These are phyloP conservation scores for Pyrenochaeta sp. DNA, from an alignment of 2,329 filamentous ascomycete species.

Conservation along the genomic window DNA sequence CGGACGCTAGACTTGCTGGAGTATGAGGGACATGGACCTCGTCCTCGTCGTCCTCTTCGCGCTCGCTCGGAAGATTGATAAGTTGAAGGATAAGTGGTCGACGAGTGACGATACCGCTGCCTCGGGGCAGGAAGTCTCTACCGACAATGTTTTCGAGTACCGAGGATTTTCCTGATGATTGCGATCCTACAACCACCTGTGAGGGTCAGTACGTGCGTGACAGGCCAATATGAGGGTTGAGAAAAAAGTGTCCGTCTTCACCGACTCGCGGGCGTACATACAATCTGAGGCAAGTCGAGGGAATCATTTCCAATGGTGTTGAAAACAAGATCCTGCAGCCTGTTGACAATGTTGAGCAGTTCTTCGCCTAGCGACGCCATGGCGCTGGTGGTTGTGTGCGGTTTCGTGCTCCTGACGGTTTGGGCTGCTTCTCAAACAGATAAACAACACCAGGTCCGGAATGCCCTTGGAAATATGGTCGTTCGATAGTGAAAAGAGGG, in stretches of 20 bases:
- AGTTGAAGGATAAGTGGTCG: conserved; percentile 95
- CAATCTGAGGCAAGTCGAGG: conserved; percentile 96
- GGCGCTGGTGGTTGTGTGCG: conserved; percentile 30
- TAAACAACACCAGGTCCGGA: conserved; percentile 28
- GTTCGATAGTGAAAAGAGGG: conserved; percentile 5
- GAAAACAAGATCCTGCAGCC: conserved; percentile 97
- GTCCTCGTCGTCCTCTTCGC: conserved; percentile 72
- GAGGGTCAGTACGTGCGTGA: conserved; percentile 17
- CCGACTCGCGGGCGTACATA: conserved; percentile 82
- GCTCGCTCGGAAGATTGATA: conserved; percentile 86
- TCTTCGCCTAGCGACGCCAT: conserved; percentile 98
- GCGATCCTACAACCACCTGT: conserved; percentile 97
- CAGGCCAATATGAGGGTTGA: too few species aligned
- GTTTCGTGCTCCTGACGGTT: conserved; percentile 28
- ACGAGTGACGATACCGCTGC: conserved; percentile 94
- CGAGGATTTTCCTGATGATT: conserved; percentile 97
- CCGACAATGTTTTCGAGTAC: conserved; percentile 99
- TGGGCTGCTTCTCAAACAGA: conserved; percentile 30
- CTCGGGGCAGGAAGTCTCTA: conserved; percentile 93
- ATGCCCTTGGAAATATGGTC: conserved; percentile 8
- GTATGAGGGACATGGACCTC: conserved; percentile 75
- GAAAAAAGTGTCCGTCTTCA: too few species aligned
- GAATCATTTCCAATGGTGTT: conserved; percentile 99
- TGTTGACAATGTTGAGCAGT: conserved; percentile 93
- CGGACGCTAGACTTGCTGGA: conserved; percentile 74